Base-by-base conservation (phyloP, 352 stramenopile genomes). In the Globisporangium sylvaticum region DNA sequence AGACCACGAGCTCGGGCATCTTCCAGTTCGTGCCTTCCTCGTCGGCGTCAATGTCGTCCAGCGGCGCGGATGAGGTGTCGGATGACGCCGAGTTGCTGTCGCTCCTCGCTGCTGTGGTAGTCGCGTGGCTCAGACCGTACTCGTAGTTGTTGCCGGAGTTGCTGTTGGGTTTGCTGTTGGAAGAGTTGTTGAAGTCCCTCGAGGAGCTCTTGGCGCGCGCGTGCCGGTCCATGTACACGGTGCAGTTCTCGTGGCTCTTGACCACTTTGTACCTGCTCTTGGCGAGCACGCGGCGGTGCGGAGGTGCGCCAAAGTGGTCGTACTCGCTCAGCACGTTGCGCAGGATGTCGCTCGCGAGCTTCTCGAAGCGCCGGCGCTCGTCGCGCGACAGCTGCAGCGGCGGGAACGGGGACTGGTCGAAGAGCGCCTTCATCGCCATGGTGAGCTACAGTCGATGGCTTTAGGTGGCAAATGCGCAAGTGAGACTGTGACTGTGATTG, bases 1-100 rank as follows among this genome's bases (percentile, higher is more conserved):
- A 66, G 46, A 64, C 53, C 50, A 71, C 58, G 60, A 71, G 58
- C 32, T 66, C 60, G 24, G 65, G 50, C 39, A 66, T 63, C 50
- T 71, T 66, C 64, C 56, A 69, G 39, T 68, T 46, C 0, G 15
- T 25, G 22, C 52, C 48, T 27, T 64, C 56, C 12, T 57, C 44
- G 2, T 31, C 46, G 18, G 44, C 22, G 24, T 53, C 42, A 12
- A 68, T 60, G 24, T 31, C 52, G 22, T 58, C 52, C 15, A 31
- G 52, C 22, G 25, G 4, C 18, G 24, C 24, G 9, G 34, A 25
- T 12, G 64, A 64, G 42, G 32, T 58, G 24, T 58, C 24, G 20
- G 64, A 68, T 15, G 14, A 68, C 15, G 14, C 37, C 50, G 48
- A 59, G 24, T 57, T 50, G 42, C 42, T 50, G 42, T 24, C 42